phyloP scores from a whole-genome alignment of 768 basidiomycete species.

The Phylloporus rhodoxanthus region DNA sequence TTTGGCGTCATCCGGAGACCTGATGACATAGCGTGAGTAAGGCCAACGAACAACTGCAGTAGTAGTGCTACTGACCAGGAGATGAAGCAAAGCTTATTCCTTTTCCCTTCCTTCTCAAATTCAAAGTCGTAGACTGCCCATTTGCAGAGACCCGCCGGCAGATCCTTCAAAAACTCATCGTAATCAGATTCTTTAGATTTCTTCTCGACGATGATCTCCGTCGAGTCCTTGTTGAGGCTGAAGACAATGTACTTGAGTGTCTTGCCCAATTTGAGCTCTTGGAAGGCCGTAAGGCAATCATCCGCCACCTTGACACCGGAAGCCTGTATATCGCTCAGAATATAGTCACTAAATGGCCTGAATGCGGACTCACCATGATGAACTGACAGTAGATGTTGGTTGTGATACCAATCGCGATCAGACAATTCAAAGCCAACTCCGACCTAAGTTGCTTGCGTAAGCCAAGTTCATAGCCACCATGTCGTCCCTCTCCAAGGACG shows the following conservation, averaged over 20 bases:
- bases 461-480: conserved; percentile 32
- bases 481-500: conserved; percentile 65
- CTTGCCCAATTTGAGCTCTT: conserved; percentile 33
- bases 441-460: conserved; percentile 26
- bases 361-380: conserved; percentile 27
- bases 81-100: conserved; percentile 84
- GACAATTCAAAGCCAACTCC: conserved; percentile 14
- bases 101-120: conserved; percentile 67
- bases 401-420: conserved; percentile 26
- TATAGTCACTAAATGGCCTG: neutral
- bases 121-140: conserved; percentile 93
- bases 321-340: conserved; percentile 15
- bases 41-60: neutral
- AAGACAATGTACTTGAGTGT: conserved; percentile 85
- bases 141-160: conserved; percentile 70
- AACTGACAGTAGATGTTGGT: conserved; percentile 16
- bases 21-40: conserved; percentile 26
- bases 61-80: conserved; percentile 63
- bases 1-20: conserved; percentile 83
- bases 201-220: conserved; percentile 75
- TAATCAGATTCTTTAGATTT: conserved; percentile 47
- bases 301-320: conserved; percentile 44
- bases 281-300: conserved; percentile 37
- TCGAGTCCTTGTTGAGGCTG: conserved; percentile 50
- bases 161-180: conserved; percentile 63